A percentile compares a stretch with the other conserved stretches of the same genome.
Evolutionary conservation across 2,329 filamentous ascomycete species (phyloP).

Genomic region (Drechslerella stenobrocha): DNA sequence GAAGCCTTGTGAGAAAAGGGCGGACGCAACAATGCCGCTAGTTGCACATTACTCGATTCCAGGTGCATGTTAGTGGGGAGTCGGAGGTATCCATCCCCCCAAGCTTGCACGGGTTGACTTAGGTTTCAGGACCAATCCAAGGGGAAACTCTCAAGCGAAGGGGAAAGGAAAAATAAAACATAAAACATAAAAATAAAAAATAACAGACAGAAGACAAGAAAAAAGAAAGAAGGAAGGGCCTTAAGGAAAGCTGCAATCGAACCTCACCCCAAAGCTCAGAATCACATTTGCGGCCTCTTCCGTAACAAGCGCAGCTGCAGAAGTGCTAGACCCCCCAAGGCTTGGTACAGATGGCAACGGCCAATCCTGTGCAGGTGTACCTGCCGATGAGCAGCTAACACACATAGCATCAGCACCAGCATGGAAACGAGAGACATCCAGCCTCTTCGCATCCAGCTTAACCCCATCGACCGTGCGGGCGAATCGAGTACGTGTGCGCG

Average conservation of each 20-base stretch:
- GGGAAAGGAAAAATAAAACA: neutral
- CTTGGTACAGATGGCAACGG: slow-evolving; percentile 17
- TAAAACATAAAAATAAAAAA: neutral
- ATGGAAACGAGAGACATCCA: too few species aligned
- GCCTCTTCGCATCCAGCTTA: neutral
- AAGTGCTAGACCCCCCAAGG: slow-evolving; percentile 40
- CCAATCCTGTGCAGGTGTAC: slow-evolving; percentile 16
- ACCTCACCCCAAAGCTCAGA: too few species aligned
- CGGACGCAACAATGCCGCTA: slow-evolving; percentile 7
- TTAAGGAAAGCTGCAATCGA: too few species aligned
- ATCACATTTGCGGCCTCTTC: too few species aligned
- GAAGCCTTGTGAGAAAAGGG: neutral
- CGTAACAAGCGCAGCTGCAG: slow-evolving; percentile 21
- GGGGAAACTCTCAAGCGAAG: slow-evolving; percentile 29
- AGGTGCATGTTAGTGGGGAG: slow-evolving; percentile 29
- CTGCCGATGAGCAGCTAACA: neutral
- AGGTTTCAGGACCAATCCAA: slow-evolving; percentile 49
- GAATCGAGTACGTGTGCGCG: neutral
- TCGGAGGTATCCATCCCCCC: slow-evolving; percentile 38
- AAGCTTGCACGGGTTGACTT: slow-evolving; percentile 42
- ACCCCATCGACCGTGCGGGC: neutral
- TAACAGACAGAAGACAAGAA: neutral
- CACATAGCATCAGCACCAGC: neutral
- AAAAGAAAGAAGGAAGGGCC: neutral
- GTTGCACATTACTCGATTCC: slow-evolving; percentile 24